A percentile compares a stretch with the other conserved stretches of the same genome.
Evolutionary conservation across 106 monocot genomes (phyloP).

Genomic region (Posidonia australis): DNA sequence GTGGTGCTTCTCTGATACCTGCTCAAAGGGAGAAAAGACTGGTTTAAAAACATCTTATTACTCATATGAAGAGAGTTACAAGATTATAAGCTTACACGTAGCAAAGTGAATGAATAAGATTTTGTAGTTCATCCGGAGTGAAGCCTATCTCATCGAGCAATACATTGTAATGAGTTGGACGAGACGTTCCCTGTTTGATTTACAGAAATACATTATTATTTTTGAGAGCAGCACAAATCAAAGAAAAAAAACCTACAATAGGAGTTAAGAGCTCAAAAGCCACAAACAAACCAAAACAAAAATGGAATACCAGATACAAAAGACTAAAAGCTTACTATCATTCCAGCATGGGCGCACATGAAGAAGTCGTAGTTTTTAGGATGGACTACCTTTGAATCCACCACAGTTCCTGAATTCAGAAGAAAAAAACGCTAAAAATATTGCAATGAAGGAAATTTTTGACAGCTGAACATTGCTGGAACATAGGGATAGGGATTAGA

Average conservation of each 20-base stretch:
- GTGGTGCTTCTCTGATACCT: slow-evolving; percentile 74
- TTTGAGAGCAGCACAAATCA: too few species aligned
- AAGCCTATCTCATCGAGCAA: slow-evolving; percentile 80
- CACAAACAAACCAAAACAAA: too few species aligned
- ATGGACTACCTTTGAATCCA: slow-evolving; percentile 58
- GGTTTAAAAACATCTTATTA: too few species aligned
- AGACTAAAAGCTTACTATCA: slow-evolving; percentile 34
- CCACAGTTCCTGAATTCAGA: slow-evolving; percentile 46
- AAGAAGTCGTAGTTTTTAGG: slow-evolving; percentile 76
- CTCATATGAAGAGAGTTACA: background rate
- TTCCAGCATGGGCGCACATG: slow-evolving; percentile 77
- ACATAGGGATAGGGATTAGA: too few species aligned
- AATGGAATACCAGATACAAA: too few species aligned
- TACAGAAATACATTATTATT: too few species aligned
- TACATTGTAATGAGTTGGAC: slow-evolving; percentile 74
- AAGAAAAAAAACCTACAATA: too few species aligned
- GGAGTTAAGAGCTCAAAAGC: too few species aligned
- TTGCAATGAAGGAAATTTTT: too few species aligned
- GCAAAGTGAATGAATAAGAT: slow-evolving; percentile 60
- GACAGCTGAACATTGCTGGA: background rate
- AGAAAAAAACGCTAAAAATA: too few species aligned
- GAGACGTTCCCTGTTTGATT: slow-evolving; percentile 73
- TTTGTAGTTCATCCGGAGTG: slow-evolving; percentile 49
- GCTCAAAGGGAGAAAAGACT: too few species aligned
- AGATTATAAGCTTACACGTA: slow-evolving; percentile 53